A percentile compares a stretch with the other conserved stretches of the same genome.
phyloP scores from a whole-genome alignment of 1,284 basidiomycete species.

The Moesziomyces sp. region DNA sequence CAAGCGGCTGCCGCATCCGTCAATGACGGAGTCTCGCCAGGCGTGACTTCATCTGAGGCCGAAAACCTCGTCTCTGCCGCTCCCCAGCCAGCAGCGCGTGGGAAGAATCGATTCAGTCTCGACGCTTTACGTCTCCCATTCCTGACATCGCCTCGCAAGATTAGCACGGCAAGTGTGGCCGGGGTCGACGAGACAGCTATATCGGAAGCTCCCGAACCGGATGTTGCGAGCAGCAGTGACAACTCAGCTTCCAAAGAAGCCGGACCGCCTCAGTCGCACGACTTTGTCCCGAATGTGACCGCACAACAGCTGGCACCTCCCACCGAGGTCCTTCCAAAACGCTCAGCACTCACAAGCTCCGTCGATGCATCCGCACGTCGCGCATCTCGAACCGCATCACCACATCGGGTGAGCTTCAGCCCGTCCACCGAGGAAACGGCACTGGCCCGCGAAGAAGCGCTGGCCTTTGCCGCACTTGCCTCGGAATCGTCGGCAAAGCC shows the following conservation, averaged over 20 bases:
- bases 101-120: constrained; percentile 44
- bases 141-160: constrained; percentile 26
- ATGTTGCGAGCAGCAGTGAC: no score
- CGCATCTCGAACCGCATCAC: constrained; percentile 18
- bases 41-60: not conserved
- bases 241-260: not conserved
- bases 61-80: not conserved
- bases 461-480: not conserved
- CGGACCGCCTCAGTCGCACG: no score
- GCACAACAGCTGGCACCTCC: constrained; percentile 2
- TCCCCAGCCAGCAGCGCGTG: not conserved
- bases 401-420: constrained; percentile 51
- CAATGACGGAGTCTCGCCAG: not conserved
- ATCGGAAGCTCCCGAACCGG: not conserved
- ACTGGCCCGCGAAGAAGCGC: constrained; percentile 36
- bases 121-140: constrained; percentile 32
- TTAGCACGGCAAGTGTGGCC: not conserved
- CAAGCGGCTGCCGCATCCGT: not conserved
- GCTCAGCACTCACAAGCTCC: constrained; percentile 14
- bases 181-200: not conserved
- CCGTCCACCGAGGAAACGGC: constrained; percentile 48
- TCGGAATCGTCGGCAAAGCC: not conserved
- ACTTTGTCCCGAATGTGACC: not conserved
- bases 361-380: constrained; percentile 9
- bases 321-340: constrained; percentile 10